phyloP scores from a whole-genome alignment of 208 protist genomes.

The Blechomonas ayalai region DNA sequence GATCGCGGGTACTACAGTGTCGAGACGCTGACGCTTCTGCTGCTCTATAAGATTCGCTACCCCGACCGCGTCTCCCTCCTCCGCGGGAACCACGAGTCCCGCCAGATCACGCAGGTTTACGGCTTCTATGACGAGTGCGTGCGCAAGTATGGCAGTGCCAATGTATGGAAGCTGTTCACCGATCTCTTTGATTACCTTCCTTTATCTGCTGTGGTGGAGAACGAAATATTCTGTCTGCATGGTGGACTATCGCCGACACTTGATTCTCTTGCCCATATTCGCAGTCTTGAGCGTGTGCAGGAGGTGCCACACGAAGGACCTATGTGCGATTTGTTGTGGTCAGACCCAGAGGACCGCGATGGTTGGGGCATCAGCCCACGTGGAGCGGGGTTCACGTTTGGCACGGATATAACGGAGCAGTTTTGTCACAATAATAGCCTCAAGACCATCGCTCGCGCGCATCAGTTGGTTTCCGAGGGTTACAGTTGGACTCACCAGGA shows the following conservation, averaged over 20 bases:
- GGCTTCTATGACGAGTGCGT: conserved; percentile 99
- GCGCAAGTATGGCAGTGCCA: conserved; percentile 95
- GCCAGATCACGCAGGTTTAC: conserved; percentile 98
- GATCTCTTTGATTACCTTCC: conserved; percentile 98
- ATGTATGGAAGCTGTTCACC: conserved; percentile 96
- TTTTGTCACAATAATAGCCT: conserved; percentile 99
- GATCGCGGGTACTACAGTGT: conserved; percentile 94
- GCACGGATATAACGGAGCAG: conserved; percentile 96
- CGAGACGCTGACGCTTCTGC: conserved; percentile 90
- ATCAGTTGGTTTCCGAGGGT: conserved; percentile 97
- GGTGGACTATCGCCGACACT: conserved; percentile 93
- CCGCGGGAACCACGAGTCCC: conserved; percentile 97
- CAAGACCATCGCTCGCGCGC: conserved; percentile 93
- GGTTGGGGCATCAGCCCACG: conserved; percentile 97
- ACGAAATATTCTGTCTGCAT: conserved; percentile 97
- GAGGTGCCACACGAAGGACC: conserved; percentile 99
- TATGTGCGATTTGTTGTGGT: conserved; percentile 99
- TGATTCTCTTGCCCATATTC: conserved; percentile 93
- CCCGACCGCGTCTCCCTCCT: conserved; percentile 94
- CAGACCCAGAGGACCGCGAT: conserved; percentile 94
- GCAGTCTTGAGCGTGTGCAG: conserved; percentile 93
- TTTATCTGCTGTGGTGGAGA: conserved; percentile 96
- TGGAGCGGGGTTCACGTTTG: conserved; percentile 98
- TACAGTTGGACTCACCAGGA: conserved; percentile 98
- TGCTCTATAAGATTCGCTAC: conserved; percentile 95